Base-by-base conservation (phyloP, 2,329 filamentous ascomycete species). In the Chrysoporthe deuterocubensis region DNA sequence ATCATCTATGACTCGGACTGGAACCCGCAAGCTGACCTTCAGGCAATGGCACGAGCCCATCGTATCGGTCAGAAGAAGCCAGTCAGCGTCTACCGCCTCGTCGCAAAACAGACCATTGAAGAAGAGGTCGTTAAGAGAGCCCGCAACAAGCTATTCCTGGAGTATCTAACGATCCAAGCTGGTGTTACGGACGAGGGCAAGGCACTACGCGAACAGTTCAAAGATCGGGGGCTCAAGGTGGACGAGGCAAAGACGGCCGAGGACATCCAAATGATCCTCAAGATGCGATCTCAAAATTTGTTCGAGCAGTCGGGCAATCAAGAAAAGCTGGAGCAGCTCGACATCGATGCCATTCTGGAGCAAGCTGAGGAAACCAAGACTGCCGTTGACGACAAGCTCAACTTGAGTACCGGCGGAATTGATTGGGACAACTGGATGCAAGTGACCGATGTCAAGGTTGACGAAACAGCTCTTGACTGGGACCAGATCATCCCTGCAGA, bases 1-100 rank as follows among this genome's bases (percentile, higher is more conserved):
- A 90, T 99, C 74, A 91, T 99, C 57, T 99, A 98, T 74, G 96
- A 99, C 78, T 98, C 96, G 0, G 94, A 97, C 75, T 99, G 96
- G 96, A 99, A 99, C 73, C 96, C 96, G 21, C 96, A 99, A 78
- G 96, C 96, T 7, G 96, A 99, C 83, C 82, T 99, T 72, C 96
- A 99, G 78, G 96, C 96, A 52, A 99, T 99, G 96, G 96, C 96
- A 68, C 91, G 96, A 79, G 96, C 96, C 68, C 96, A 99, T 80
- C 92, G 96, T 78, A 99, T 99, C 72, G 96, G 96, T 2, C 96
- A 99, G 78, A 97, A 96, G 77, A 94, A 90, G 71, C 95, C 96
- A 7, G 96, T 99, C 72, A 98, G 92, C 72, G 95, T 99, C 63
- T 99, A 98, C 76, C 91, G 96, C 46, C 86, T 99, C 7, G 95